Conservation (phyloP, 2,329 filamentous ascomycete species). For the Botrytis hyacinthi region DNA sequence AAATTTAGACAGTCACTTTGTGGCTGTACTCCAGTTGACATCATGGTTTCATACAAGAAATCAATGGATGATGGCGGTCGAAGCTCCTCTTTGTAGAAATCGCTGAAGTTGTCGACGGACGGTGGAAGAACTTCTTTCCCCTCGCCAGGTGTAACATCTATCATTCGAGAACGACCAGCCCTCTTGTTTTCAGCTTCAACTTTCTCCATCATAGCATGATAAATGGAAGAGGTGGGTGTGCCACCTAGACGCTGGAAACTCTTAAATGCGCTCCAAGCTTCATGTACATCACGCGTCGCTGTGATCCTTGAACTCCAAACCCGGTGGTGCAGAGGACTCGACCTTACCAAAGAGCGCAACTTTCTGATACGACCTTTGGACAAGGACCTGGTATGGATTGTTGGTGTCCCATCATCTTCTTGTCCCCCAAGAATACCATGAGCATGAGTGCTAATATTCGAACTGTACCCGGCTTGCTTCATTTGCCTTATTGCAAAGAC, state of each 20-base stretch:
- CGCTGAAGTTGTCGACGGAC: constrained; percentile 56
- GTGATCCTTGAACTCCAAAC: constrained; percentile 56
- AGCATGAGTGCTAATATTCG: constrained; percentile 47
- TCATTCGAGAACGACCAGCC: constrained; percentile 25
- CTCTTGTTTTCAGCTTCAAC: constrained; percentile 43
- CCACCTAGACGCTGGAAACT: constrained; percentile 39
- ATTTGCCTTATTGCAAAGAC: constrained; percentile 53
- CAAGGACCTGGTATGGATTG: constrained; percentile 53
- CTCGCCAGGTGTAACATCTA: constrained; percentile 56
- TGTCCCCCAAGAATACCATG: constrained; percentile 55
- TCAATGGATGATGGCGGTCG: constrained; percentile 55
- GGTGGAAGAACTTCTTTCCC: constrained; percentile 53
- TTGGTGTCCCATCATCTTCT: constrained; percentile 50
- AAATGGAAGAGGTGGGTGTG: constrained; percentile 47
- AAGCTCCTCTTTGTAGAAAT: constrained; percentile 63
- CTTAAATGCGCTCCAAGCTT: constrained; percentile 53
- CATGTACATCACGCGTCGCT: constrained; percentile 58
- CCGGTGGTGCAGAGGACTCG: constrained; percentile 1
- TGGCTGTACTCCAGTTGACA: constrained; percentile 48
- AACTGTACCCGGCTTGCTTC: constrained; percentile 54
- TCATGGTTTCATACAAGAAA: constrained; percentile 60
- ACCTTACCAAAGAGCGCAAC: constrained; percentile 17
- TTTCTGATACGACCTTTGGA: constrained; percentile 14
- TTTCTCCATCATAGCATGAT: constrained; percentile 60
- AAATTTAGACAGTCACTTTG: constrained; percentile 51